A percentile compares a stretch with the other conserved stretches of the same genome.
These are phyloP conservation scores for Podospora conica DNA, from an alignment of 495 filamentous ascomycete species.

Conservation along the genomic window DNA sequence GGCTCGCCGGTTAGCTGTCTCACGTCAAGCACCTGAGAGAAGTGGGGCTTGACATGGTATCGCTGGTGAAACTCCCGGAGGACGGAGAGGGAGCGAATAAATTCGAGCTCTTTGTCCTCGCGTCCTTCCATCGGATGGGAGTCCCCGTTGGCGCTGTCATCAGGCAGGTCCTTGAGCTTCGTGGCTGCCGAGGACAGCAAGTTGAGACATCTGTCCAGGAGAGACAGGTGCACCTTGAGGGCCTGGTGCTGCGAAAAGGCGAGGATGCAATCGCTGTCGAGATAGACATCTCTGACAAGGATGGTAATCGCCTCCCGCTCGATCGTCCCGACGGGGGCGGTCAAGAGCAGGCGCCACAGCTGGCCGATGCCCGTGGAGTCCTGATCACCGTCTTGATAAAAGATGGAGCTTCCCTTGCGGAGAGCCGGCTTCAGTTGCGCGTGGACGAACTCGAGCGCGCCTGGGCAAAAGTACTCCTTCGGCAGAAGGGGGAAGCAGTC, in stretches of 20 bases:
- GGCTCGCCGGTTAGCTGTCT: conserved; percentile 36
- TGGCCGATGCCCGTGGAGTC: conserved; percentile 60
- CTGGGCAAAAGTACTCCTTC: conserved; percentile 58
- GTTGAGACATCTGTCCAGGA: conserved; percentile 70
- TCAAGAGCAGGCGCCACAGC: conserved; percentile 77
- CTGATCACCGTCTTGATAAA: conserved; percentile 37
- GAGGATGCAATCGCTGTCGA: conserved; percentile 47
- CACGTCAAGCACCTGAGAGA: conserved; percentile 41
- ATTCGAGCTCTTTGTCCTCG: conserved; percentile 51
- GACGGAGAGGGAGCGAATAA: conserved; percentile 57
- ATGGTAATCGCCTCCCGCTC: conserved; percentile 60
- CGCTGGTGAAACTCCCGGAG: conserved; percentile 42
- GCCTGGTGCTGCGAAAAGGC: conserved; percentile 40
- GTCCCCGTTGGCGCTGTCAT: conserved; percentile 37
- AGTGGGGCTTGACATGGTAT: conserved; percentile 43
- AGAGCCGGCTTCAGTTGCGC: conserved; percentile 36
- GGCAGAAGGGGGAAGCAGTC: conserved; percentile 59
- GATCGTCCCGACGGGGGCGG: conserved; percentile 60
- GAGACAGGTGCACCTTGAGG: conserved; percentile 61
- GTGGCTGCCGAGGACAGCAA: conserved; percentile 67
- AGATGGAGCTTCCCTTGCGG: conserved; percentile 34
- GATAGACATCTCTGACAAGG: conserved; percentile 64
- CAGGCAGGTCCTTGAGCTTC: conserved; percentile 46
- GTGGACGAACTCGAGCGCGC: conserved; percentile 61
- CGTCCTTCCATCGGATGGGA: conserved; percentile 47